Evolutionary conservation across 208 protist genomes (phyloP), one percentile per base, ranked within the genome.

Genomic region (Leishmania aethiopica): DNA sequence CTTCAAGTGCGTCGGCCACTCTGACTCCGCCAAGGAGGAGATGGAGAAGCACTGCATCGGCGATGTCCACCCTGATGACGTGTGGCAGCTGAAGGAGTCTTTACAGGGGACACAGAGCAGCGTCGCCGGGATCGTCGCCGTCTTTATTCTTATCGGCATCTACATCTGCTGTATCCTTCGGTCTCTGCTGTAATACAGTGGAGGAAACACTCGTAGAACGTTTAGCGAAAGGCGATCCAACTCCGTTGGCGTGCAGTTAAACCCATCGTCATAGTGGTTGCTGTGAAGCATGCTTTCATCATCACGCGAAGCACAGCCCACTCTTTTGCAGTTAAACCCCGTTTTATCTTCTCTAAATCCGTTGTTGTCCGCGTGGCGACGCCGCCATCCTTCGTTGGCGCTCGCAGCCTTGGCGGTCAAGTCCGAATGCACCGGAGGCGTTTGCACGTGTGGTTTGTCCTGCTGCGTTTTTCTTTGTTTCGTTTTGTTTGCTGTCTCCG

Each of bases 1-100:
- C 72, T 98, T 98, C 76, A 91, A 97, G 74, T 86, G 81, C n/a
- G 87, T 96, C 37, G 92, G 89, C 17, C 92, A 96, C 90, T 92
- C 89, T 45, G 86, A 92, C 42, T 86, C 75, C 17, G 94, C 94
- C 22, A 91, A 88, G 75, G 86, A 92, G 70, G 81, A 90, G 53
- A 79, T 98, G 67, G 84, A 94, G 81, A 92, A 91, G 79, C 94
- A 88, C 77, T 92, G 90, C 80, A 94, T 96, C 72, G 95, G 93
- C 42, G 85, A 95, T 7, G 57, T 96, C 47, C 79, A 92, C 83
- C 86, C 89, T 7, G 84, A 92, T 25, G 89, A 95, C 57, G 77
- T 69, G 7, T 47, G 45, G 57, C 84, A 88, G 82, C 69, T 91
- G 62, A 78, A 60, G 32, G 75, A 72, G 17, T 67, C 86, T 32